phyloP scores from a whole-genome alignment of 768 basidiomycete genomes.

The Calvatia gigantea region DNA sequence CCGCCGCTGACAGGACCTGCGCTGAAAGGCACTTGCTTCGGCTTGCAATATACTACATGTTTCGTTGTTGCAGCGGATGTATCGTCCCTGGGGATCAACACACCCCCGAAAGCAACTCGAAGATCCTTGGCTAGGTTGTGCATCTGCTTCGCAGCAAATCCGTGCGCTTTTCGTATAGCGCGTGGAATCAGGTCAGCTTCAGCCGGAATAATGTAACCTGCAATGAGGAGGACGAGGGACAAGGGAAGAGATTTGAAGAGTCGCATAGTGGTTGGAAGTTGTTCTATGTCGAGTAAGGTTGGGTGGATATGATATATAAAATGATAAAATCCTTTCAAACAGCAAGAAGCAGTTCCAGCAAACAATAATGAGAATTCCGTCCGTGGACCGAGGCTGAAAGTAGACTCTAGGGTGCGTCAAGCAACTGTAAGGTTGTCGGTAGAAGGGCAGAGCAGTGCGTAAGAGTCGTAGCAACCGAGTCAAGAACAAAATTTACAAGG shows the following conservation, averaged over 20 bases:
- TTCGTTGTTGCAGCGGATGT: slow-evolving; percentile 15
- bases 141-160: slow-evolving; percentile 53
- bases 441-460: not conserved
- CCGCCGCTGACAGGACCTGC: not conserved
- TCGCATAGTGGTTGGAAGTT: slow-evolving; percentile 16
- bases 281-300: slow-evolving; percentile 5
- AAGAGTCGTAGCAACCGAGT: not conserved
- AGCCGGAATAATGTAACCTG: slow-evolving; percentile 2
- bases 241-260: slow-evolving; percentile 29
- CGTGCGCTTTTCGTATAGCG: slow-evolving; percentile 46
- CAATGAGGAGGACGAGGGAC: slow-evolving; percentile 30
- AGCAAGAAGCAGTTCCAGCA: not conserved
- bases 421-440: not conserved
- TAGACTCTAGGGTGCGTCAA: not conserved
- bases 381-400: not conserved
- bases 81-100: slow-evolving; percentile 43
- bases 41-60: slow-evolving; percentile 43
- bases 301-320: not conserved
- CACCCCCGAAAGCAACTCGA: slow-evolving; percentile 56
- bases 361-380: not conserved
- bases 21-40: slow-evolving; percentile 25
- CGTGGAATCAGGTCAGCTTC: slow-evolving; percentile 30
- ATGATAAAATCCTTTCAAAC: not conserved
- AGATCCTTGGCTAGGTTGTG: slow-evolving; percentile 65
- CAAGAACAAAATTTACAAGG: not conserved